Conservation (phyloP, 257 asterid genomes). For the Nicotiana knightiana region DNA sequence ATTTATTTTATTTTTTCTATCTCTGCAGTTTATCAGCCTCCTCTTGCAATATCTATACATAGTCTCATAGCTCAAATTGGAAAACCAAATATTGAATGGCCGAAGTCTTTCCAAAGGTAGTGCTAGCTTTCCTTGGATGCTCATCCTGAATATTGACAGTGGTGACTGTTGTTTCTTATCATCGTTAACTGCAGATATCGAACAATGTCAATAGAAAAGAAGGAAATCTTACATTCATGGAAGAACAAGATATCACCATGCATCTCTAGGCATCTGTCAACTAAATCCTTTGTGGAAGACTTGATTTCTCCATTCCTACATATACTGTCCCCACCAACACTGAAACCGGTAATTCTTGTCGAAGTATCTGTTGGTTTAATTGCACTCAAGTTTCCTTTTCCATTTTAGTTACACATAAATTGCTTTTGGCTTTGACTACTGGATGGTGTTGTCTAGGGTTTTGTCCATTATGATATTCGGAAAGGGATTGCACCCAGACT, state of each 20-base stretch:
- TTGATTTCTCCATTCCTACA: slow-evolving; percentile 70
- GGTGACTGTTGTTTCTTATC: slow-evolving; percentile 13
- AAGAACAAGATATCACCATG: slow-evolving; percentile 58
- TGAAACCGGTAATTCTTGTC: slow-evolving; percentile 69
- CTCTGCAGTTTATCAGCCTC: slow-evolving; percentile 82
- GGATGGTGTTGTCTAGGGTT: neutral
- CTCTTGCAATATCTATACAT: slow-evolving; percentile 64
- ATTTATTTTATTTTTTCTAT: slow-evolving; percentile 14
- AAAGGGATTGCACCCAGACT: neutral
- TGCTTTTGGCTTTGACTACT: neutral
- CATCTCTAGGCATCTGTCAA: slow-evolving; percentile 86
- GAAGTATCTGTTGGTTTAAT: neutral
- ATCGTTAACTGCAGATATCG: slow-evolving; percentile 47
- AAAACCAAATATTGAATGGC: slow-evolving; percentile 83
- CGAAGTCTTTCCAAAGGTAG: slow-evolving; percentile 88
- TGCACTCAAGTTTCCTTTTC: slow-evolving; percentile 12
- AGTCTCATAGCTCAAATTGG: slow-evolving; percentile 71
- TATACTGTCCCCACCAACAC: slow-evolving; percentile 77
- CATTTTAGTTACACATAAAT: neutral
- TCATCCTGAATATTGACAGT: neutral
- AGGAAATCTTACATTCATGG: slow-evolving; percentile 74
- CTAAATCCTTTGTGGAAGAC: slow-evolving; percentile 75
- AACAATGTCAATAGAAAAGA: slow-evolving; percentile 56
- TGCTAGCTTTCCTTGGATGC: neutral
- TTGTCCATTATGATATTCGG: neutral